Conservation (phyloP, 345 rosid species). For the Turnera subulata region DNA sequence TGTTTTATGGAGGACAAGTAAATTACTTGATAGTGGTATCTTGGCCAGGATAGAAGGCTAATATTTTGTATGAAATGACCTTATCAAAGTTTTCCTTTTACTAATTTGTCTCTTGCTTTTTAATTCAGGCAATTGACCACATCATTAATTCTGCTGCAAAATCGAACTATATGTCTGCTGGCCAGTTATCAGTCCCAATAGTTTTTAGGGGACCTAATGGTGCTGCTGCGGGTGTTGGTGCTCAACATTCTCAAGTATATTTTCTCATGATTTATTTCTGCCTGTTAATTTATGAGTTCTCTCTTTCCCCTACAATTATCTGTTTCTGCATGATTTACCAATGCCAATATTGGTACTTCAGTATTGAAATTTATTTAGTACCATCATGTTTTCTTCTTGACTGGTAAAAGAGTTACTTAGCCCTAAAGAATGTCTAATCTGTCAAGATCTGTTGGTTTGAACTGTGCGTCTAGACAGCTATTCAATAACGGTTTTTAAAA, state of each 20-base stretch:
- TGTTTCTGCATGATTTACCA: not conserved
- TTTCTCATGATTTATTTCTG: slow-evolving; percentile 4
- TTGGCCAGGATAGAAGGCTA: not conserved
- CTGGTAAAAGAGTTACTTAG: not conserved
- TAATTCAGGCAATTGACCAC: slow-evolving; percentile 80
- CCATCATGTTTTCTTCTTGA: not conserved
- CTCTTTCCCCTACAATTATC: not conserved
- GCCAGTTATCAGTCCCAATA: slow-evolving; percentile 70
- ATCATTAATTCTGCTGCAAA: slow-evolving; percentile 92
- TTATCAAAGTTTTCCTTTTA: not conserved
- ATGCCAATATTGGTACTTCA: not conserved
- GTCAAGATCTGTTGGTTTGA: not conserved
- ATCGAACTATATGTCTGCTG: slow-evolving; percentile 84
- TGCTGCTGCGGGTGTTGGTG: slow-evolving; percentile 98
- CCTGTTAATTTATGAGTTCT: not conserved
- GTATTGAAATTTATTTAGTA: not conserved
- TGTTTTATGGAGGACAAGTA: not conserved
- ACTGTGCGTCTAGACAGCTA: no score
- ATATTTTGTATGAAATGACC: not conserved
- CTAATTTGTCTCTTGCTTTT: slow-evolving; percentile 5
- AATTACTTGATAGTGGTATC: not conserved
- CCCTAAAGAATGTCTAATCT: not conserved
- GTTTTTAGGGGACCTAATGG: slow-evolving; percentile 98
- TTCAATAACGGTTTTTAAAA: not conserved
- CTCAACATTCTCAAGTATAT: slow-evolving; percentile 90